Evolutionary conservation across 768 basidiomycete species (phyloP), one percentile per base, ranked within the genome.

Genomic region (Russula compacta): DNA sequence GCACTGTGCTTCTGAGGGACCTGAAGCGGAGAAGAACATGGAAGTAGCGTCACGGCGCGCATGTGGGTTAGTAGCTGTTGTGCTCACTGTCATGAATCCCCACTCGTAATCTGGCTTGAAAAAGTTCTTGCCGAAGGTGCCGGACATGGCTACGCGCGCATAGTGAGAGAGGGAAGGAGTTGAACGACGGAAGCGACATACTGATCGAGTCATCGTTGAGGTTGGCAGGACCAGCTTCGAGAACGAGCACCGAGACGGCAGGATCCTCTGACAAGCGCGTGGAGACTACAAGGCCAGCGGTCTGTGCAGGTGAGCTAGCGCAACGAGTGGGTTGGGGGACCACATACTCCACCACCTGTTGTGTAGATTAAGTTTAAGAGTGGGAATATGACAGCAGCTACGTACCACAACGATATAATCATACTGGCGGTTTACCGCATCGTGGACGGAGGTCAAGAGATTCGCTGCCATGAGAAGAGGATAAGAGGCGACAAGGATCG

Each of bases 251-350:
- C 1, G 66, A 59, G 21, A 59, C 61, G 19, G 32, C 15, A 6
- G 69, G 68, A 39, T 69, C 67, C 46, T 69, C 66, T 7, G 69
- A 64, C 35, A 70, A 57, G 24, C 69, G 66, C 0, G 66, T 39
- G 6, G 68, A 69, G 6, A 71, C 49, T 29, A 64, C 64, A 19
- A 69, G 50, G 9, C 50, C 50, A 4, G 50, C 50, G 11, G 36
- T 21, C 50, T 52, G 33, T 33, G 10, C 19, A 17, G n/a, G n/a
- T 50, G 33, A 50, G 49, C 33, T 4, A 35, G 50, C 50, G 35
- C 19, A 6, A 6, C 19, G 12, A 19, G 50, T 5, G 12, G 12
- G 19, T 7, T 6, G 36, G 8, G 38, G 38, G 9, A 53, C 36
- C 36, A 24, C 51, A 7, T 39, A 53, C 51, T 19, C 36, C 51